Percentiles rank a stretch among this genome's conserved stretches.
Evolutionary conservation across 2,329 filamentous ascomycete genomes (phyloP).

Genomic region (Epicoccum nigrum): DNA sequence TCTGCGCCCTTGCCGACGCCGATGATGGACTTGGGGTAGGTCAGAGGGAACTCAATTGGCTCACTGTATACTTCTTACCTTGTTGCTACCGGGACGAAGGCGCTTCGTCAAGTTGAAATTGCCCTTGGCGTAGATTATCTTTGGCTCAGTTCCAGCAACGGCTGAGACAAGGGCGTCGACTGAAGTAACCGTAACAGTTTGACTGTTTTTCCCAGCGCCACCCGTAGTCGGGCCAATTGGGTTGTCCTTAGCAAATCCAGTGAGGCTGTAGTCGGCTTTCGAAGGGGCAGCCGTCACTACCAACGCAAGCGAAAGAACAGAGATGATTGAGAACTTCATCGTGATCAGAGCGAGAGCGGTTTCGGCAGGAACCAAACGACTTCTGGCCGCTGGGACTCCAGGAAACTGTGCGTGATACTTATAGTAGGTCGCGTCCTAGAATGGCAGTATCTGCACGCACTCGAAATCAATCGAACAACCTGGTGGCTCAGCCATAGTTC

Average conservation of each 20-base stretch:
- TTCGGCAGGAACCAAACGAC: not conserved
- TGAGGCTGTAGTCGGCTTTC: constrained; percentile 34
- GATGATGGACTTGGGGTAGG: constrained; percentile 34
- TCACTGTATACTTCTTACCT: not conserved
- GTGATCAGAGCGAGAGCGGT: constrained; percentile 2
- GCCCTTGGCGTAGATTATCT: constrained; percentile 54
- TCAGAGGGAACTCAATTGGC: constrained; percentile 33
- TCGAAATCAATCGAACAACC: constrained; percentile 5
- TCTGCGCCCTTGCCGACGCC: constrained; percentile 50
- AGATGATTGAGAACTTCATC: constrained; percentile 37
- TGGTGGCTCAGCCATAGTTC: constrained; percentile 14
- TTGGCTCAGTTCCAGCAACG: constrained; percentile 31
- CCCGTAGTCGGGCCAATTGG: constrained; percentile 43
- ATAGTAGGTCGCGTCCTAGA: constrained; percentile 7
- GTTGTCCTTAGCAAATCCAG: constrained; percentile 44
- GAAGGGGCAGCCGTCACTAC: constrained; percentile 27
- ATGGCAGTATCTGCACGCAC: constrained; percentile 1
- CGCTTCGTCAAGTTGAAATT: constrained; percentile 51
- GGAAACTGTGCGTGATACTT: constrained; percentile 11
- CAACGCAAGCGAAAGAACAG: constrained; percentile 26
- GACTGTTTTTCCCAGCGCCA: constrained; percentile 35
- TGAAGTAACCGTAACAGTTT: constrained; percentile 38
- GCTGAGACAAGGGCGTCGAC: constrained; percentile 36
- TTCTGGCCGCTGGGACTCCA: constrained; percentile 1
- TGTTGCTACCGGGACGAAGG: constrained; percentile 54